These are phyloP conservation scores for Salix brachista DNA, from an alignment of 345 rosid genomes.

Conservation along the genomic window DNA sequence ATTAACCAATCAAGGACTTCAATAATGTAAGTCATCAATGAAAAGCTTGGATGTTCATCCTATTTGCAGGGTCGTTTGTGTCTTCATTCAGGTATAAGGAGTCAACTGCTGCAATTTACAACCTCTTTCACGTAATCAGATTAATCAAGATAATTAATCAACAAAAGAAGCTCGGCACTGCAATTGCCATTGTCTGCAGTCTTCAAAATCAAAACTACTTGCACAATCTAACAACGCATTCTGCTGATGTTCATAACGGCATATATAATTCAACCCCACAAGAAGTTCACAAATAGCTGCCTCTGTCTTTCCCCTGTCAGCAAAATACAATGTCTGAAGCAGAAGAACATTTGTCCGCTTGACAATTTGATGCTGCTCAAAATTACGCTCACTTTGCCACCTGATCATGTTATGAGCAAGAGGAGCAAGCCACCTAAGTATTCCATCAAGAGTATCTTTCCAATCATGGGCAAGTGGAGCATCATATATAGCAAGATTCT, in stretches of 20 bases:
- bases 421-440: slow-evolving; percentile 82
- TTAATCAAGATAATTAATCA: slow-evolving; percentile 26
- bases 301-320: slow-evolving; percentile 83
- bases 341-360: slow-evolving; percentile 72
- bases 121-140: slow-evolving; percentile 10
- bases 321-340: slow-evolving; percentile 83
- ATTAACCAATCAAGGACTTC: slow-evolving; percentile 26
- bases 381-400: slow-evolving; percentile 93
- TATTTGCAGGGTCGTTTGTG: slow-evolving; percentile 13
- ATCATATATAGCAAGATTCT: slow-evolving; percentile 81
- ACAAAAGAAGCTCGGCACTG: slow-evolving; percentile 46
- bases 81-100: slow-evolving; percentile 27
- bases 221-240: slow-evolving; percentile 83
- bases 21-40: slow-evolving; percentile 1
- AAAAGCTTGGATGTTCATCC: slow-evolving; percentile 24
- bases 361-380: slow-evolving; percentile 89
- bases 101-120: slow-evolving; percentile 23
- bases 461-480: slow-evolving; percentile 94
- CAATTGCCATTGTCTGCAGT: slow-evolving; percentile 85
- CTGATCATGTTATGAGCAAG: slow-evolving; percentile 92
- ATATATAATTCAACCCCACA: slow-evolving; percentile 87
- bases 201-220: slow-evolving; percentile 93
- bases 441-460: slow-evolving; percentile 75
- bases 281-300: slow-evolving; percentile 75
- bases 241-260: slow-evolving; percentile 87